phyloP scores from a whole-genome alignment of 2,329 filamentous ascomycete genomes.

The Didymella sp. region DNA sequence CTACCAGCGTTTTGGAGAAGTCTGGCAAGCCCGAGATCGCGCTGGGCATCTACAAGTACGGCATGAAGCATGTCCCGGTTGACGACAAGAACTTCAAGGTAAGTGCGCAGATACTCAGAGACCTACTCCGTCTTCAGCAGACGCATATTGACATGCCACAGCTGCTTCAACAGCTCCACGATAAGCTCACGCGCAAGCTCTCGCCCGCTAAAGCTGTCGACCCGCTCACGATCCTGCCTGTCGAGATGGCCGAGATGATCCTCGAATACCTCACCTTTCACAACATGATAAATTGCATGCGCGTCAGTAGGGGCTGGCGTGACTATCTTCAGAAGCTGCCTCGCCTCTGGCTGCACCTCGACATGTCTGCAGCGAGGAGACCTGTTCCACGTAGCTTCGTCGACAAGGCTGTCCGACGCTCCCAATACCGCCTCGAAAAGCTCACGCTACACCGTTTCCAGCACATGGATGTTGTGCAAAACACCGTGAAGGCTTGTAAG shows the following conservation, averaged over 20 bases:
- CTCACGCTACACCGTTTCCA: conserved; percentile 46
- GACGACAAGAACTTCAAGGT: conserved; percentile 45
- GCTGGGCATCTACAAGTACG: conserved; percentile 63
- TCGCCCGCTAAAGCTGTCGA: conserved; percentile 56
- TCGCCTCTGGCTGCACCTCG: conserved; percentile 61
- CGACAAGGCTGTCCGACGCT: conserved; percentile 52
- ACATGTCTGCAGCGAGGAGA: conserved; percentile 56
- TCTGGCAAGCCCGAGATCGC: conserved; percentile 62
- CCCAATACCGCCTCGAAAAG: conserved; percentile 45
- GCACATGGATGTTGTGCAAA: conserved; percentile 52
- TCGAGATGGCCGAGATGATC: conserved; percentile 61
- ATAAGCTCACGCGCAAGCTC: conserved; percentile 54
- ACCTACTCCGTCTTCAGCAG: no score
- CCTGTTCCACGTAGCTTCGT: conserved; percentile 54
- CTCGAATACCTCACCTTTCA: conserved; percentile 61
- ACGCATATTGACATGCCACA: not conserved
- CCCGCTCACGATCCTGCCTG: conserved; percentile 61
- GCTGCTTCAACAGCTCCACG: conserved; percentile 56
- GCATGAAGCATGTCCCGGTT: conserved; percentile 60
- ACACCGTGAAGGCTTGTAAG: conserved; percentile 49
- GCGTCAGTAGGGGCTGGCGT: conserved; percentile 64
- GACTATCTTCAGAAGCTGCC: conserved; percentile 57
- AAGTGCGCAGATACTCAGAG: not conserved
- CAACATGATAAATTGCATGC: conserved; percentile 59
- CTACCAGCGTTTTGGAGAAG: conserved; percentile 57